These are phyloP conservation scores for Salix caprea DNA, from an alignment of 345 rosid genomes.

Conservation along the genomic window DNA sequence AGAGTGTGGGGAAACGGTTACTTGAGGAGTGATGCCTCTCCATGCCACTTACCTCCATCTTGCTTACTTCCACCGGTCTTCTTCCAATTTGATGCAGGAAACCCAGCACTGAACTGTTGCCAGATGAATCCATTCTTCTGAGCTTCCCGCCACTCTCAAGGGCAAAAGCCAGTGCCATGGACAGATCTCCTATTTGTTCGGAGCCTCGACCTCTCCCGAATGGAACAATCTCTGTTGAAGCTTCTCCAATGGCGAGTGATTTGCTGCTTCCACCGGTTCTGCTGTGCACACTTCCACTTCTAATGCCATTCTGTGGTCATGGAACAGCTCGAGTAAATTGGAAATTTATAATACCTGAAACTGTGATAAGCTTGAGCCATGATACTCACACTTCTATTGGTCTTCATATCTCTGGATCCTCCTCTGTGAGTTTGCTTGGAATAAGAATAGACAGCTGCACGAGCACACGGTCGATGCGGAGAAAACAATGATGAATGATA, in stretches of 20 bases:
- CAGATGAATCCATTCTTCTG: slow-evolving; percentile 47
- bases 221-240: slow-evolving; percentile 52
- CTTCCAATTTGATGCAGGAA: slow-evolving; percentile 62
- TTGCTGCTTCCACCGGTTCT: slow-evolving; percentile 30
- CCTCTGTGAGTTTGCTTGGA: slow-evolving; percentile 47
- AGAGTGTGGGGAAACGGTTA: slow-evolving; percentile 44
- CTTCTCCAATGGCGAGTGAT: slow-evolving; percentile 28
- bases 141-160: slow-evolving; percentile 70
- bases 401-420: slow-evolving; percentile 44
- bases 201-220: slow-evolving; percentile 40
- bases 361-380: background rate
- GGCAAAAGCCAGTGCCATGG: slow-evolving; percentile 70
- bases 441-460: slow-evolving; percentile 50
- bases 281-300: slow-evolving; percentile 22
- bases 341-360: slow-evolving; percentile 9
- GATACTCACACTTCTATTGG: slow-evolving; percentile 48
- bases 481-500: background rate
- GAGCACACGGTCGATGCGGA: slow-evolving; percentile 1
- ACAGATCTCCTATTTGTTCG: slow-evolving; percentile 50
- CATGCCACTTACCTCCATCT: slow-evolving; percentile 35
- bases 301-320: slow-evolving; percentile 39
- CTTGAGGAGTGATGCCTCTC: slow-evolving; percentile 29
- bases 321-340: slow-evolving; percentile 13
- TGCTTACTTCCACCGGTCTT: slow-evolving; percentile 40
- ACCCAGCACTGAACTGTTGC: slow-evolving; percentile 43